Base-by-base conservation (phyloP, 2,329 filamentous ascomycete species). In the Chaetomium sp. region DNA sequence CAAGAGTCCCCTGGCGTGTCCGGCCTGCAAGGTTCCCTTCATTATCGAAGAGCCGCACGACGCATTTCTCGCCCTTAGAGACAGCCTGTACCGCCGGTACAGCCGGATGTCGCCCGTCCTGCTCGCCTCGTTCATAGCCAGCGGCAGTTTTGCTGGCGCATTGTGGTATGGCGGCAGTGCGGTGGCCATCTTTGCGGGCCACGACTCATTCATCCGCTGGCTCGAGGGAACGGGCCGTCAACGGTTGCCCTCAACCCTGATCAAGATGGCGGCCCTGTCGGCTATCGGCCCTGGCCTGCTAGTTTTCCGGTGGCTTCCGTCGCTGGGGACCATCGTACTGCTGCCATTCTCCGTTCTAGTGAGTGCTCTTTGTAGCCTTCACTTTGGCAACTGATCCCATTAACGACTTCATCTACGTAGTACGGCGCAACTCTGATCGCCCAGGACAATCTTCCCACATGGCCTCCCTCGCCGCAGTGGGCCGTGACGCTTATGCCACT, bases 11-110 rank as follows among this genome's bases (percentile, higher is more conserved):
- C 87, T 97, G 68, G 80, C 86, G 61, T 99, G 95, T 74, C 94
- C 94, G 2, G 91, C 96, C 68, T 99, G 95, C 83, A 95, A 96
- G 75, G 85, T 87, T 1, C 84, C 87, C 69, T 96, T 98, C 72
- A 80, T 85, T 60, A 82, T 98, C 31, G 85, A 89, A 58, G 88
- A 93, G 57, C 90, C 91, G 16, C 86, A 84, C 72, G 93, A 93
- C 73, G 80, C 86, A 25, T 77, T 95, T 25, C 87, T 98, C 31
- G 85, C 89, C 60, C 72, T 88, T 0, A 84, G 88, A 66, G 85
- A 90, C 58, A 75, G 79, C 19, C 68, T 91, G 10, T 83, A 89
- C 71, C 78, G 80, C 45, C 74, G 74, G 78, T 76, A 87, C 81
- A 74, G 85, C 78, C 68, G 83, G 75, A 74, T 79, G 55, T 82